phyloP scores from a whole-genome alignment of 164 flowering plant genomes.

The grape (Vitis vinifera) region DNA sequence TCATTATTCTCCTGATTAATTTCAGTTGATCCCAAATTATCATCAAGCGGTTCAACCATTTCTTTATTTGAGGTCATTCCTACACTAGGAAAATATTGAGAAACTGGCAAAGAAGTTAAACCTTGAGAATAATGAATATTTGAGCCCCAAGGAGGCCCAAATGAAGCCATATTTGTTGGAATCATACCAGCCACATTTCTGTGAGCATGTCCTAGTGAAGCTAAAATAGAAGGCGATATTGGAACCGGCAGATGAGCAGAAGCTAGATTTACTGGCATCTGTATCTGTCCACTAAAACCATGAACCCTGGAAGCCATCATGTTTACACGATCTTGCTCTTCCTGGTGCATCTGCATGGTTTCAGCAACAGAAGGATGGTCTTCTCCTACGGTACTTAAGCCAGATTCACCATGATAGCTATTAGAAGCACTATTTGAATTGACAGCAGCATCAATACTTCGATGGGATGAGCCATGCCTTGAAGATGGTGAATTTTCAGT shows the following conservation, averaged over 20 bases:
- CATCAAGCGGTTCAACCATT: slow-evolving; percentile 44
- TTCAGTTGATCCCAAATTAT: slow-evolving; percentile 44
- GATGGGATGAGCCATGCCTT: slow-evolving; percentile 46
- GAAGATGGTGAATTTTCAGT: slow-evolving; percentile 49
- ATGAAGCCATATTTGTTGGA: slow-evolving; percentile 60
- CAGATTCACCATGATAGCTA: slow-evolving; percentile 43
- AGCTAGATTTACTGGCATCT: slow-evolving; percentile 60
- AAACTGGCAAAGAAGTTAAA: slow-evolving; percentile 48
- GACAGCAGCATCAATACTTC: slow-evolving; percentile 29
- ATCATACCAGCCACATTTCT: slow-evolving; percentile 61
- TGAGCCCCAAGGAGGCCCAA: slow-evolving; percentile 65
- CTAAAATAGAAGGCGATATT: slow-evolving; percentile 55
- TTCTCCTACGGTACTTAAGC: slow-evolving; percentile 32
- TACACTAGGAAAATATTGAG: slow-evolving; percentile 57
- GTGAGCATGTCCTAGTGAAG: slow-evolving; percentile 74
- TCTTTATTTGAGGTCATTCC: slow-evolving; percentile 58
- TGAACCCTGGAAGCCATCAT: slow-evolving; percentile 63
- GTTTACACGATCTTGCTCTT: slow-evolving; percentile 88
- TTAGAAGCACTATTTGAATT: slow-evolving; percentile 32
- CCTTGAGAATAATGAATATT: slow-evolving; percentile 67
- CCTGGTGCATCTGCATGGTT: slow-evolving; percentile 62
- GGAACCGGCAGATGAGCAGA: slow-evolving; percentile 64
- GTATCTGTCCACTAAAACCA: slow-evolving; percentile 66
- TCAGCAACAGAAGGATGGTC: slow-evolving; percentile 50
- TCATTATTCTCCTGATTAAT: slow-evolving; percentile 44